A percentile compares a stretch with the other conserved stretches of the same genome.
Conservation (phyloP, 345 rosid species). For the Ceriops zippeliana region DNA sequence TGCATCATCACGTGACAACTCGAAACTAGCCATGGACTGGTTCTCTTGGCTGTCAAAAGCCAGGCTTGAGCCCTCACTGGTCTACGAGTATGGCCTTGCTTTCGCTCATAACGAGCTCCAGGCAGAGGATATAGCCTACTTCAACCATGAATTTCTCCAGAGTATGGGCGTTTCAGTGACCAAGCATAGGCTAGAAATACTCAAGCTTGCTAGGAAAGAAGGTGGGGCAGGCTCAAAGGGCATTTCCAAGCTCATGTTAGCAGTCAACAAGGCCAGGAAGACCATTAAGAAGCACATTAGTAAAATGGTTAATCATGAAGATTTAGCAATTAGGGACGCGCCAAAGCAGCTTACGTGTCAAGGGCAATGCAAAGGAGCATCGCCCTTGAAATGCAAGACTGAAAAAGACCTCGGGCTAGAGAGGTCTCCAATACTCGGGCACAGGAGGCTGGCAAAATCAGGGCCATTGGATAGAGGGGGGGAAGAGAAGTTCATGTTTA, state of each 20-base stretch:
- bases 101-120: conserved; percentile 63
- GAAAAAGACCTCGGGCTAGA: conserved; percentile 33
- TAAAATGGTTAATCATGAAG: conserved; percentile 41
- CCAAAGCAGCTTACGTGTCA: conserved; percentile 26
- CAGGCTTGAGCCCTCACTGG: conserved; percentile 53
- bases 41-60: conserved; percentile 72
- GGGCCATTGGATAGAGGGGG: conserved; percentile 56
- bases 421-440: conserved; percentile 23
- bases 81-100: conserved; percentile 60
- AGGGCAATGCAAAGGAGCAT: conserved; percentile 24
- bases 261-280: conserved; percentile 41
- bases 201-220: conserved; percentile 64
- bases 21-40: conserved; percentile 59
- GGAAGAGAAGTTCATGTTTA: conserved; percentile 31
- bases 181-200: conserved; percentile 75
- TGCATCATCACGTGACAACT: not conserved
- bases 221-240: conserved; percentile 9
- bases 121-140: conserved; percentile 57
- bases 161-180: conserved; percentile 75
- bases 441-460: conserved; percentile 50
- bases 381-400: conserved; percentile 35
- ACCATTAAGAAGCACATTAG: conserved; percentile 40
- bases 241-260: conserved; percentile 40
- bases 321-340: conserved; percentile 28
- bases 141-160: conserved; percentile 73